Conservation (phyloP, 2,329 filamentous ascomycete genomes). For the Trichoderma atrobrunneum region DNA sequence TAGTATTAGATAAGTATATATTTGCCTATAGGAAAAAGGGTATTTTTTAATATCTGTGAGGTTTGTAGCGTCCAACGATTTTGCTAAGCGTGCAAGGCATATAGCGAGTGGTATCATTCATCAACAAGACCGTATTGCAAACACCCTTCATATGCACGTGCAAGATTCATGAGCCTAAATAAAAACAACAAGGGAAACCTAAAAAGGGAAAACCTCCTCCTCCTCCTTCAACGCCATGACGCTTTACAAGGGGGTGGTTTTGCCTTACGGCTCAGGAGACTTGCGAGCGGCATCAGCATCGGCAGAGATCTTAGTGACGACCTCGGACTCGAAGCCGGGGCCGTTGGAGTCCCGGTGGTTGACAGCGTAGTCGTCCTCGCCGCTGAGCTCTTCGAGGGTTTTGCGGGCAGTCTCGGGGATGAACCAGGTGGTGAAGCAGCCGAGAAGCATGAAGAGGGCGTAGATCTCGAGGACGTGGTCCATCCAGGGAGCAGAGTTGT, state of each 20-base stretch:
- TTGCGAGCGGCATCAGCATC: neutral
- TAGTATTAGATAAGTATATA: slow-evolving; percentile 16
- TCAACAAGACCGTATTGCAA: slow-evolving; percentile 1
- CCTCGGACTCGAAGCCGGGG: neutral
- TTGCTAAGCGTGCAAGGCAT: slow-evolving; percentile 10
- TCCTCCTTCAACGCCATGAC: neutral
- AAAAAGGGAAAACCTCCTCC: neutral
- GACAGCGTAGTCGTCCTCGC: slow-evolving; percentile 35
- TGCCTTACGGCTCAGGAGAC: slow-evolving; percentile 9
- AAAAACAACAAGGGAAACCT: neutral
- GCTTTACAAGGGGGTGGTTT: neutral
- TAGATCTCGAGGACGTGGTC: slow-evolving; percentile 74
- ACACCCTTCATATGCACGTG: slow-evolving; percentile 16
- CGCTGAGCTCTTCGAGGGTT: slow-evolving; percentile 63
- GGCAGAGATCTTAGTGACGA: slow-evolving; percentile 8
- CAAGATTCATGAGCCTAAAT: slow-evolving; percentile 1
- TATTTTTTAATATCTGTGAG: neutral
- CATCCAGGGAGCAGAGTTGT: slow-evolving; percentile 60
- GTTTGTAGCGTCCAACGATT: slow-evolving; percentile 1
- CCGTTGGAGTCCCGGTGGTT: neutral
- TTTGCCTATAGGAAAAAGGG: slow-evolving; percentile 8
- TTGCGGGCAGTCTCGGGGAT: slow-evolving; percentile 74
- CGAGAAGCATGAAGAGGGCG: slow-evolving; percentile 73
- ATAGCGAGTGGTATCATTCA: slow-evolving; percentile 14
- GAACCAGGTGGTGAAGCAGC: slow-evolving; percentile 64